These are phyloP conservation scores for Fagopyrum homotropicum DNA, from an alignment of 148 eudicot genomes.

Conservation along the genomic window DNA sequence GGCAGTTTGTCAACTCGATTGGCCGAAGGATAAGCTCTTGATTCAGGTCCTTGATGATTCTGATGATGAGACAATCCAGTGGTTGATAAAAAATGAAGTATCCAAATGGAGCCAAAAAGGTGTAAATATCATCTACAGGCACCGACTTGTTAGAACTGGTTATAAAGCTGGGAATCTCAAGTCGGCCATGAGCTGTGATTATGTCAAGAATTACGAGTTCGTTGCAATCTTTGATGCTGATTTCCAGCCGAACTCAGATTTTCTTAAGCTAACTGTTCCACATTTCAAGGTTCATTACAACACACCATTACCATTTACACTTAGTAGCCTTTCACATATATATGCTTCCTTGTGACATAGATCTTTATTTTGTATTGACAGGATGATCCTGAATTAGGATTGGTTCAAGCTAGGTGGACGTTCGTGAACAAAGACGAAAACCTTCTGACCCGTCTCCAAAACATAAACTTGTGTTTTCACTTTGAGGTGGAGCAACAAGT, in stretches of 20 bases:
- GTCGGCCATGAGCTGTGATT: conserved; percentile 70
- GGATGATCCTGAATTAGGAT: conserved; percentile 61
- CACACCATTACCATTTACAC: background rate
- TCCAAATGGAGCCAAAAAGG: conserved; percentile 54
- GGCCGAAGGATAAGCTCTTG: conserved; percentile 56
- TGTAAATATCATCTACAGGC: conserved; percentile 53
- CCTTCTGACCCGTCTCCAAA: conserved; percentile 62
- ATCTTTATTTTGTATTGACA: conserved; percentile 18
- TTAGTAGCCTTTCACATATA: background rate
- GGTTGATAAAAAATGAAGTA: conserved; percentile 57
- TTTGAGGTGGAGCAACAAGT: conserved; percentile 91
- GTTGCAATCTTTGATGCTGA: conserved; percentile 85
- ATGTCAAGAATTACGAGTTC: conserved; percentile 64
- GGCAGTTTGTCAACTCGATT: conserved; percentile 62
- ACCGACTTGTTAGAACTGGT: conserved; percentile 57
- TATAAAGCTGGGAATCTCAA: conserved; percentile 78
- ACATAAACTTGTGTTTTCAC: conserved; percentile 69
- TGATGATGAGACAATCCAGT: conserved; percentile 49
- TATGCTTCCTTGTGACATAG: background rate
- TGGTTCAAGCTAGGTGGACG: conserved; percentile 82
- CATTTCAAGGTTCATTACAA: conserved; percentile 57
- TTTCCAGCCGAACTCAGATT: conserved; percentile 70
- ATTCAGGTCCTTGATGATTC: conserved; percentile 72
- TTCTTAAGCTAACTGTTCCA: conserved; percentile 51
- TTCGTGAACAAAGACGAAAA: conserved; percentile 84